Conservation (phyloP, 306 rosid species). For the Alnus glutinosa region DNA sequence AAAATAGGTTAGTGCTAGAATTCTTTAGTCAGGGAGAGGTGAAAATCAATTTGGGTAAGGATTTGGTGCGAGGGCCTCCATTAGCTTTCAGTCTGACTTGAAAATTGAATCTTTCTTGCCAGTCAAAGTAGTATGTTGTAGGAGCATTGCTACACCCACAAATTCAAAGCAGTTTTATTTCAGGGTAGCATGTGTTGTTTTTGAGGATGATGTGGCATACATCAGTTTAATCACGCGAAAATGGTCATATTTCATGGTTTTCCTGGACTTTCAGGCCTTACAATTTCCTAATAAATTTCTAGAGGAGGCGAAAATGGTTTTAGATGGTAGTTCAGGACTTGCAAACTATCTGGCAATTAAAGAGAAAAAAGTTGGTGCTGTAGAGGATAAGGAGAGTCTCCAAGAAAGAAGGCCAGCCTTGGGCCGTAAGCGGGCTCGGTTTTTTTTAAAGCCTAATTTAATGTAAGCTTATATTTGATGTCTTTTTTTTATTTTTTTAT, state of each 20-base stretch:
- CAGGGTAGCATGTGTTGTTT: neutral
- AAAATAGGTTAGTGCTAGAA: neutral
- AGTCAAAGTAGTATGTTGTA: too few species aligned
- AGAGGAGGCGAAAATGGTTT: slow-evolving; percentile 46
- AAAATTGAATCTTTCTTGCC: neutral
- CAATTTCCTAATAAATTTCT: slow-evolving; percentile 45
- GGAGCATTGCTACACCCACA: neutral
- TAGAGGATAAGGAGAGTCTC: slow-evolving; percentile 40
- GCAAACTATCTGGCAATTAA: slow-evolving; percentile 21
- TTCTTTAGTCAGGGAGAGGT: neutral
- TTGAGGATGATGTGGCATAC: neutral
- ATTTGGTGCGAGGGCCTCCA: neutral
- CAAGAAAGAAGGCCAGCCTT: slow-evolving; percentile 71
- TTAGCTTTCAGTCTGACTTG: neutral
- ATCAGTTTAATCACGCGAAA: neutral
- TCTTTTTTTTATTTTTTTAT: neutral
- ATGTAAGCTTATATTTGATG: slow-evolving; percentile 36
- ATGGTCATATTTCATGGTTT: slow-evolving; percentile 3
- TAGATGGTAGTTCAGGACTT: slow-evolving; percentile 29
- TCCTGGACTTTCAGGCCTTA: slow-evolving; percentile 45
- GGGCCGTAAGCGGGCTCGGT: slow-evolving; percentile 67
- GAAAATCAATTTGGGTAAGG: neutral
- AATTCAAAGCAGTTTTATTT: neutral
- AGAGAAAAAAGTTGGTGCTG: slow-evolving; percentile 26
- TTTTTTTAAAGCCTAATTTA: slow-evolving; percentile 55